phyloP scores from a whole-genome alignment of 495 filamentous ascomycete species.

The Penicillium coffeae region DNA sequence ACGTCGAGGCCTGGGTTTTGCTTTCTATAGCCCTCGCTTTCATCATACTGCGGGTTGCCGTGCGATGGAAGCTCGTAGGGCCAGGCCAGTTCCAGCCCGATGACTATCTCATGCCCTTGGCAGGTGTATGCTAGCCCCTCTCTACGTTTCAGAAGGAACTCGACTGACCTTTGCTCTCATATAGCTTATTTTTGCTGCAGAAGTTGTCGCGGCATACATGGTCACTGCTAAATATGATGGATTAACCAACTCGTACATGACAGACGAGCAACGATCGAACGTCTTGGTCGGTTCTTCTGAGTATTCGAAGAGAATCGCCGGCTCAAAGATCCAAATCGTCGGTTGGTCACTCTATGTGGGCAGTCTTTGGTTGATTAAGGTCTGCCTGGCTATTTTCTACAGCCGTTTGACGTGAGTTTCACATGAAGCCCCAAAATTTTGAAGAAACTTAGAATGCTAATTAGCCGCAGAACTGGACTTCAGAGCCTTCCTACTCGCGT shows the following conservation, averaged over 20 bases:
- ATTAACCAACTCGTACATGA: slow-evolving; percentile 52
- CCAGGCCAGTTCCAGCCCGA: slow-evolving; percentile 44
- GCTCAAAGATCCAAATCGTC: slow-evolving; percentile 49
- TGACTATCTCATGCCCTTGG: slow-evolving; percentile 56
- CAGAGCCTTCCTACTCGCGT: slow-evolving; percentile 39
- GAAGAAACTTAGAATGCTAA: slow-evolving; percentile 1
- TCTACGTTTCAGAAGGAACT: no score
- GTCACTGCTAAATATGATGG: slow-evolving; percentile 35
- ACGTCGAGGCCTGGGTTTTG: slow-evolving; percentile 44
- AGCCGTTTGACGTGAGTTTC: slow-evolving; percentile 46
- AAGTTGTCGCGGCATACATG: slow-evolving; percentile 34
- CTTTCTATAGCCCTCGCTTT: slow-evolving; percentile 42
- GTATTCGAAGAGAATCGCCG: slow-evolving; percentile 39
- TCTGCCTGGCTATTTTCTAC: slow-evolving; percentile 49
- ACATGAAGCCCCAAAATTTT: neutral
- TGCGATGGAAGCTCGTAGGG: slow-evolving; percentile 46
- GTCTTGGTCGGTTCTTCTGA: slow-evolving; percentile 39
- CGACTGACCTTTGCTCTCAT: no score
- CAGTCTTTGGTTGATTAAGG: slow-evolving; percentile 50
- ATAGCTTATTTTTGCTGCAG: slow-evolving; percentile 30
- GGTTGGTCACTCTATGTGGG: slow-evolving; percentile 51
- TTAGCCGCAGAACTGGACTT: slow-evolving; percentile 35
- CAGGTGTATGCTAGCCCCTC: slow-evolving; percentile 40
- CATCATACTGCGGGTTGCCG: slow-evolving; percentile 42
- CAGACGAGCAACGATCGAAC: slow-evolving; percentile 35